phyloP scores from a whole-genome alignment of 345 rosid genomes.

The Brassica nigra region DNA sequence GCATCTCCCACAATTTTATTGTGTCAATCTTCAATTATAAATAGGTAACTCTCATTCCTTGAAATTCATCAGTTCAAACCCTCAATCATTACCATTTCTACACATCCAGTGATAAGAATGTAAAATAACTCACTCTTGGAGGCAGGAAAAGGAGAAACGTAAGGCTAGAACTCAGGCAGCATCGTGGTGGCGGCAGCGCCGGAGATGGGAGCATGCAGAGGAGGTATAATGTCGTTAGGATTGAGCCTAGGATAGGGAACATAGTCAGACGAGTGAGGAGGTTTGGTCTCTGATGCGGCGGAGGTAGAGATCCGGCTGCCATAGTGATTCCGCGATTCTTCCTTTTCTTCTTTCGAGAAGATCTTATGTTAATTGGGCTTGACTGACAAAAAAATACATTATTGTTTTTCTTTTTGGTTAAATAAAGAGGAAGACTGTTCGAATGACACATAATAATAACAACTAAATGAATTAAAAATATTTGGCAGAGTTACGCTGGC shows the following conservation, averaged over 20 bases:
- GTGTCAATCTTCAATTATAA: too few species aligned
- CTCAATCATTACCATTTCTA: too few species aligned
- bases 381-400: not conserved
- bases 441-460: too few species aligned
- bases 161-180: slow-evolving; percentile 85
- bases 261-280: slow-evolving; percentile 64
- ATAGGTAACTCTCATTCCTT: too few species aligned
- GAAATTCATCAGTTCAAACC: too few species aligned
- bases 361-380: not conserved
- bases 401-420: too few species aligned
- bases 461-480: too few species aligned
- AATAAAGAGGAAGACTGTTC: too few species aligned
- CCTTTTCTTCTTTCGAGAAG: not conserved
- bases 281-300: slow-evolving; percentile 19
- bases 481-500: too few species aligned
- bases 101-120: not conserved
- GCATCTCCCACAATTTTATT: too few species aligned
- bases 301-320: slow-evolving; percentile 22
- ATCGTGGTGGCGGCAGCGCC: slow-evolving; percentile 61
- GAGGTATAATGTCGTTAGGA: slow-evolving; percentile 68
- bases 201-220: slow-evolving; percentile 54
- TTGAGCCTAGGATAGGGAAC: slow-evolving; percentile 88
- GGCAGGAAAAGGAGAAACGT: slow-evolving; percentile 60
- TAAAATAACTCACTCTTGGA: slow-evolving; percentile 50
- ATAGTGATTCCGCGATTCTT: slow-evolving; percentile 17